Evolutionary conservation across 352 stramenopile species (phyloP).

Genomic region (Saprolegnia parasitica): DNA sequence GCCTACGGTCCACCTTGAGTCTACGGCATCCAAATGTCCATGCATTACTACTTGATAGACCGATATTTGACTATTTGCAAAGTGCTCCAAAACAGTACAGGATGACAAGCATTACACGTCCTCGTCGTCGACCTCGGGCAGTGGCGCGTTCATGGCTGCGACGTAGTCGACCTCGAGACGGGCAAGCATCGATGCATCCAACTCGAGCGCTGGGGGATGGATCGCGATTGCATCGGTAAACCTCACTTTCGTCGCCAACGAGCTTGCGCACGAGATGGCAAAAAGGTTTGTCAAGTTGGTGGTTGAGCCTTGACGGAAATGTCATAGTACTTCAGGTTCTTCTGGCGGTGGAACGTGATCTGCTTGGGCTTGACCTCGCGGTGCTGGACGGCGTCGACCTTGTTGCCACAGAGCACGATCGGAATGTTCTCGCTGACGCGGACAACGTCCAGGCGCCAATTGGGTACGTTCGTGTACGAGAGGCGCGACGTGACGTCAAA

Average conservation of each 20-base stretch:
- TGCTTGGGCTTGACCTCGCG: slow-evolving; percentile 99
- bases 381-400: slow-evolving; percentile 99
- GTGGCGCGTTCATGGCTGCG: slow-evolving; percentile 86
- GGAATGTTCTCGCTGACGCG: slow-evolving; percentile 99
- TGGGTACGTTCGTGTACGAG: slow-evolving; percentile 99
- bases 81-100: too few relatives aligned
- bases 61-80: too few relatives aligned
- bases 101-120: too few relatives aligned
- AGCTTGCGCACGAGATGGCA: slow-evolving; percentile 99
- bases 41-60: too few relatives aligned
- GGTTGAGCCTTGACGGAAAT: slow-evolving; percentile 99
- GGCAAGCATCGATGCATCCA: slow-evolving; percentile 90
- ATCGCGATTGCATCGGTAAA: slow-evolving; percentile 98
- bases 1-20: too few relatives aligned
- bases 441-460: slow-evolving; percentile 99
- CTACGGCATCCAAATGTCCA: too few relatives aligned
- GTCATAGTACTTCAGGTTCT: slow-evolving; percentile 99
- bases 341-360: slow-evolving; percentile 99
- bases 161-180: slow-evolving; percentile 92
- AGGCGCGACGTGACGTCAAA: slow-evolving; percentile 99
- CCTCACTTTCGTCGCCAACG: slow-evolving; percentile 95
- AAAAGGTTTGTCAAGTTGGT: slow-evolving; percentile 99
- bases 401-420: slow-evolving; percentile 99
- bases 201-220: slow-evolving; percentile 93
- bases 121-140: slow-evolving; percentile 97